Base-by-base conservation (phyloP, 2,329 filamentous ascomycete species). In the Ascomycota sp. region DNA sequence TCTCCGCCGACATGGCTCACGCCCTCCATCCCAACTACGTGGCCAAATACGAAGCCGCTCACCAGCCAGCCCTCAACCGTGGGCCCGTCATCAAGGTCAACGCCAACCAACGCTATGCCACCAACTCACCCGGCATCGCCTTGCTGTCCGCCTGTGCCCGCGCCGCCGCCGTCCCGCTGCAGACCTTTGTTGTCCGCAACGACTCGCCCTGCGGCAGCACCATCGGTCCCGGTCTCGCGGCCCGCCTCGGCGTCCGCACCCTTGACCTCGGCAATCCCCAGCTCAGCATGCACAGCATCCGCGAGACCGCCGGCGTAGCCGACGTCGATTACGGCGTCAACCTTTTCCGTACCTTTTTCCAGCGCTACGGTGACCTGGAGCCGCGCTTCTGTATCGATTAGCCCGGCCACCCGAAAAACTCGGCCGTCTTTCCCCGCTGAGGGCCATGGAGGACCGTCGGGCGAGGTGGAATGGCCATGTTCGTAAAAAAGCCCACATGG, bases 61-160 rank as follows among this genome's bases (percentile, higher is more conserved):
- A 98, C 56, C 71, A 80, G 39, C 89, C 89, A 5, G 75, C 85
- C 53, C 91, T 98, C 68, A 98, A 98, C 65, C 80, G 82, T 52
- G 89, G 89, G 30, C 81, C 81, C 4, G 86, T 95, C 27, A 83
- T 98, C 61, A 98, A 98, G 59, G 68, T 98, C 61, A 98, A 98
- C 49, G 89, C 89, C 37, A 98, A 95, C 52, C 82, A 89, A 41
- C 76, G 85, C 37, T 98, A 98, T 55, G 83, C 86, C 20, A 98
- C 89, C 32, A 95, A 94, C 59, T 81, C 82, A 0, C 89, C 89
- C 2, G 89, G 89, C 23, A 92, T 95, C 40, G 86, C 92, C 7
- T 62, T 98, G 22, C 53, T 98, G 8, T 80, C 94, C 53, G 85
- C 95, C 57, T 74, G 77, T 25, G 89, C 89, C 28, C 69, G 66